These are phyloP conservation scores for Ophiostoma tasmaniense DNA, from an alignment of 2,329 filamentous ascomycete species.

Conservation along the genomic window DNA sequence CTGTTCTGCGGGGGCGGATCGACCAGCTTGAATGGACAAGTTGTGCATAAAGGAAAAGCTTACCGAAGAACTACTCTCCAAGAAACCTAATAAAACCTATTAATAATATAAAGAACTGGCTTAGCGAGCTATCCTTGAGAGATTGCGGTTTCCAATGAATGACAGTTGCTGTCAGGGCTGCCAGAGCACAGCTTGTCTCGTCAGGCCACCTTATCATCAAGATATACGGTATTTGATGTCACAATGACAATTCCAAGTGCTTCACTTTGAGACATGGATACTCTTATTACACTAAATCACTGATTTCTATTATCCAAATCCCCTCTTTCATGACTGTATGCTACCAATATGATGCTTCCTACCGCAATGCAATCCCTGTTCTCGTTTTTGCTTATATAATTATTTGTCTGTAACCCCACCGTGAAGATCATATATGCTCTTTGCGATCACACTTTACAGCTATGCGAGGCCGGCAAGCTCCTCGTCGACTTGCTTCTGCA, in stretches of 20 bases:
- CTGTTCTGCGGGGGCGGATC: not conserved
- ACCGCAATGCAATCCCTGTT: not conserved
- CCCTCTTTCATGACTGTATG: not conserved
- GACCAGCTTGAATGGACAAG: not conserved
- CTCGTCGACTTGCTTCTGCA: constrained; percentile 63
- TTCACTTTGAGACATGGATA: not conserved
- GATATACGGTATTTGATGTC: no score
- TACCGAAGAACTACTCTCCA: no score
- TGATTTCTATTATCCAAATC: not conserved
- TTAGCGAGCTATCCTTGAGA: no score
- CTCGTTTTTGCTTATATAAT: not conserved
- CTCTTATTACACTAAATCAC: not conserved
- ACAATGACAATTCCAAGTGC: no score
- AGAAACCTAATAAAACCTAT: no score
- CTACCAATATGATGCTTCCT: not conserved
- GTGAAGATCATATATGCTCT: not conserved
- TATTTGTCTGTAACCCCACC: not conserved
- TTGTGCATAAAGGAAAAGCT: not conserved
- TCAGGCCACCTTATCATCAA: no score
- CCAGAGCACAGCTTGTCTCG: no score
- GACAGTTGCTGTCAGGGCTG: no score
- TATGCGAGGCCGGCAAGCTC: constrained; percentile 36
- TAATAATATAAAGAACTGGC: no score
- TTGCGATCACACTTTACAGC: no score
- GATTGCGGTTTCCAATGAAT: no score